Evolutionary conservation across 2,329 filamentous ascomycete species (phyloP).

Genomic region (Pestalotiopsis fici): DNA sequence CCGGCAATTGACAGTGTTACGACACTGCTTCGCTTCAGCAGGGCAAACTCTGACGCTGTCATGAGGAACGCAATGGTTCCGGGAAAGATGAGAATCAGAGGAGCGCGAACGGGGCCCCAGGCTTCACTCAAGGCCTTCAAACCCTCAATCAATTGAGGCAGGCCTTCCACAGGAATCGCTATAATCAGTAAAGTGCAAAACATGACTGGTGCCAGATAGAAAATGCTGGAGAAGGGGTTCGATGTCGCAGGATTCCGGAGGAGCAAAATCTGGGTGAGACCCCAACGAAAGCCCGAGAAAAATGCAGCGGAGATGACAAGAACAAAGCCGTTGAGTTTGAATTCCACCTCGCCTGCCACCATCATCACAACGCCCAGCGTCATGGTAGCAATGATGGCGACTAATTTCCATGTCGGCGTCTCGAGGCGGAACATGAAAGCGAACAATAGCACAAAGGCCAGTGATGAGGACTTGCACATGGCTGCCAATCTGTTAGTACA

Average conservation of each 20-base stretch:
- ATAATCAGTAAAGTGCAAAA: constrained; percentile 80
- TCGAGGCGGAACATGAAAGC: constrained; percentile 94
- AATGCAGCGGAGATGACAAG: constrained; percentile 93
- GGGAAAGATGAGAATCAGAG: constrained; percentile 82
- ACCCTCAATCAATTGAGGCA: constrained; percentile 66
- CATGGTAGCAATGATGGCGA: constrained; percentile 89
- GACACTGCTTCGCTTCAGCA: constrained; percentile 91
- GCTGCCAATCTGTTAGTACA: constrained; percentile 43
- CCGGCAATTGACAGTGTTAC: constrained; percentile 95
- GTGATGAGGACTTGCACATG: constrained; percentile 97
- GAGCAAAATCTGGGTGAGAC: constrained; percentile 94
- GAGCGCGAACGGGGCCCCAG: constrained; percentile 67
- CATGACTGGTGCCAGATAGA: constrained; percentile 98
- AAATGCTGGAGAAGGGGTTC: constrained; percentile 96
- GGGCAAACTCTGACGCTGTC: constrained; percentile 94
- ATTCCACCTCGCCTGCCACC: constrained; percentile 93
- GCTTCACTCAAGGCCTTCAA: constrained; percentile 62
- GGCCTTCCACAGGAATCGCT: constrained; percentile 84
- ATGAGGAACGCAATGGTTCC: constrained; percentile 92
- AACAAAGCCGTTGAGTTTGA: constrained; percentile 82
- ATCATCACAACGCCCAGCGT: constrained; percentile 94
- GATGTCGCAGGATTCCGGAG: constrained; percentile 92
- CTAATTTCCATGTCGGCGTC: constrained; percentile 80
- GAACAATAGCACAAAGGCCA: constrained; percentile 93
- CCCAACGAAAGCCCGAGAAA: constrained; percentile 97